A percentile compares a stretch with the other conserved stretches of the same genome.
Evolutionary conservation across 192 early-diverging fungal species (phyloP).

Genomic region (Backusella luteola): DNA sequence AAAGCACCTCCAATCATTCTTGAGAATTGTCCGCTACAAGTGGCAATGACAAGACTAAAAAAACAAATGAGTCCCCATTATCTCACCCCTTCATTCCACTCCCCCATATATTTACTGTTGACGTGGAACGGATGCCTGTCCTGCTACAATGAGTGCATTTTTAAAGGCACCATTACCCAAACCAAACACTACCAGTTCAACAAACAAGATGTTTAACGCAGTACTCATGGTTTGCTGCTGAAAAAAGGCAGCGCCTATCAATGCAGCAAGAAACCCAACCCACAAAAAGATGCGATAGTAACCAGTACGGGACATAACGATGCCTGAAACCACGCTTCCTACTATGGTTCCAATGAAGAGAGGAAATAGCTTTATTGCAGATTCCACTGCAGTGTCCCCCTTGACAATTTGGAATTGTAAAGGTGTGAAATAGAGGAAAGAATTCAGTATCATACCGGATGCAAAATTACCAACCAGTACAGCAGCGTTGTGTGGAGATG

Average conservation of each 20-base stretch:
- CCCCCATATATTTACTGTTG: slow-evolving; percentile 24
- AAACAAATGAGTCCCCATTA: not conserved
- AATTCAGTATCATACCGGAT: slow-evolving; percentile 16
- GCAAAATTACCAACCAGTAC: slow-evolving; percentile 40
- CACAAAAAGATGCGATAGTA: slow-evolving; percentile 62
- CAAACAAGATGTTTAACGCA: slow-evolving; percentile 46
- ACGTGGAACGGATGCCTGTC: slow-evolving; percentile 60
- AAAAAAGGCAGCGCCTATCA: slow-evolving; percentile 60
- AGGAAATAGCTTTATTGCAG: slow-evolving; percentile 78
- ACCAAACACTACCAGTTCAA: slow-evolving; percentile 68
- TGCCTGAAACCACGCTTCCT: slow-evolving; percentile 60
- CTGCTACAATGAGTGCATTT: slow-evolving; percentile 63
- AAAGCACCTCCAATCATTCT: not conserved
- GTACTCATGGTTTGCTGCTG: slow-evolving; percentile 45
- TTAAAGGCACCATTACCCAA: slow-evolving; percentile 74
- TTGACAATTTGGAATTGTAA: slow-evolving; percentile 74
- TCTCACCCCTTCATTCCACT: not conserved
- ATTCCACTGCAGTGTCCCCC: slow-evolving; percentile 60
- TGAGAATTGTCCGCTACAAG: slow-evolving; percentile 15
- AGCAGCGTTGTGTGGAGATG: slow-evolving; percentile 42
- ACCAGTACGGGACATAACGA: slow-evolving; percentile 58
- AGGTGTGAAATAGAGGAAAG: slow-evolving; percentile 66
- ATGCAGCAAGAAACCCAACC: slow-evolving; percentile 57
- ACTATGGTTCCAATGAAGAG: slow-evolving; percentile 66
- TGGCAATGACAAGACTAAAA: slow-evolving; percentile 17